Evolutionary conservation across 2,329 filamentous ascomycete genomes (phyloP), one percentile per base, ranked within the genome.

Genomic region (Scedosporium dehoogii): DNA sequence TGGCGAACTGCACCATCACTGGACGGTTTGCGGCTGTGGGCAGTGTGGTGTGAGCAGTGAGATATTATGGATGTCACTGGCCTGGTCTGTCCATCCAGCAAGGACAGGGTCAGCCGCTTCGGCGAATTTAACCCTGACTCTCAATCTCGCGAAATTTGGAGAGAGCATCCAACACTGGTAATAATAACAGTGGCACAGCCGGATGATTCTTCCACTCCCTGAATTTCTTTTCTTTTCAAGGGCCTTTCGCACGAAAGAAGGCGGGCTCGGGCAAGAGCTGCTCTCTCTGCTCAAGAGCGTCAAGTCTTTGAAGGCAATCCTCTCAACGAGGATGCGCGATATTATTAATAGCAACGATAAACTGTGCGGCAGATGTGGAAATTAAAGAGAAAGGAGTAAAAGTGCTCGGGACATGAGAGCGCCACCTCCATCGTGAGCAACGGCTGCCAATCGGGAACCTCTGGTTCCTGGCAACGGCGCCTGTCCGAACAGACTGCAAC

Each of bases 351-450:
- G 33, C 55, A 58, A 38, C 51, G 51, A 48, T 27, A 29, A 25
- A 27, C 25, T 58, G 16, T 16, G 55, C 55, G 55, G 55, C 55
- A 58, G 55, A 41, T 58, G 55, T 58, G 55, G 55, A 58, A 38
- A 58, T 58, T 58, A 38, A 51, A 51, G 3, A 38, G 33, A 38
- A 38, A 38, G 33, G 33, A 38, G 33, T 38, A 38, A 38, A 38
- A 38, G 33, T 38, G 33, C 33, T 38, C 33, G 33, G 33, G 33
- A 38, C 33, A 38, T 38, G 33, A 38, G 33, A 14, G 33, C 33
- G 33, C 33, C 33, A 38, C 33, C 33, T 3, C 33, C 33, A 38
- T 38, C 33, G 33, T 38, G 21, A 56, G 21, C 7, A 21, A 9
- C 23, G 21, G 23, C 51, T 9, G 6, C 51, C 51, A 56, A 23